Evolutionary conservation across 1,284 basidiomycete genomes (phyloP), one percentile per base, ranked within the genome.

Genomic region (Rhodotorula sp.): DNA sequence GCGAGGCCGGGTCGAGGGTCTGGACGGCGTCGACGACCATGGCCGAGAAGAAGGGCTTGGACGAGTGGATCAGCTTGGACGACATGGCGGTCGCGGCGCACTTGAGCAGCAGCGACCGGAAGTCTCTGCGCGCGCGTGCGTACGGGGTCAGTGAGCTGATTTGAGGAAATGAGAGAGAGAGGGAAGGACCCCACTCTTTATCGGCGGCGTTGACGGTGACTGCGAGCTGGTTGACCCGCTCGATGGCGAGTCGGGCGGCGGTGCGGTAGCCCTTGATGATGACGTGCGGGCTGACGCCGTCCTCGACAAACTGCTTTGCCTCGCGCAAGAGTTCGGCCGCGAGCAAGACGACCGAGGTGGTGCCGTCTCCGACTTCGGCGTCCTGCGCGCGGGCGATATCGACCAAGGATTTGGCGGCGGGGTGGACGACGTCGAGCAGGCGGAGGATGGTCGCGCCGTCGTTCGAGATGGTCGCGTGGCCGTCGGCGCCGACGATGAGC

Each of bases 81-180:
- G 95, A 98, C 95, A 99, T 98, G 55, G 95, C 95, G 12, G 97
- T 99, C 43, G 94, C 90, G 54, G 97, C 97, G 81, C 94, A 97
- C 85, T 97, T 95, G 78, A 97, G 85, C 58, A 99, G 87, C 15
- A 99, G 88, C 69, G 94, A 92, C 71, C 89, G 92, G 87, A 99
- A 98, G 77, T 88, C 88, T 74, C 92, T 95, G 81, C 28, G 38
- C 50, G 50, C 16, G 54, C 28, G 49, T 64, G 57, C 63, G 62
- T 38, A 61, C 28, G 56, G 16, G 60, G 67, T 45, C 18, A 60
- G 48, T 12, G 50, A 38, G 48, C 56, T 23, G 43, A 16, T 56
- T 6, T 5, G 18, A 5, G 18, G 10, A 19, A 18, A 2, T 14
- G 56, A 23, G 28, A 18, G 23, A 47, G 10, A 19, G 52, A 12